These are phyloP conservation scores for Mycena metata DNA, from an alignment of 768 basidiomycete genomes.

Conservation along the genomic window DNA sequence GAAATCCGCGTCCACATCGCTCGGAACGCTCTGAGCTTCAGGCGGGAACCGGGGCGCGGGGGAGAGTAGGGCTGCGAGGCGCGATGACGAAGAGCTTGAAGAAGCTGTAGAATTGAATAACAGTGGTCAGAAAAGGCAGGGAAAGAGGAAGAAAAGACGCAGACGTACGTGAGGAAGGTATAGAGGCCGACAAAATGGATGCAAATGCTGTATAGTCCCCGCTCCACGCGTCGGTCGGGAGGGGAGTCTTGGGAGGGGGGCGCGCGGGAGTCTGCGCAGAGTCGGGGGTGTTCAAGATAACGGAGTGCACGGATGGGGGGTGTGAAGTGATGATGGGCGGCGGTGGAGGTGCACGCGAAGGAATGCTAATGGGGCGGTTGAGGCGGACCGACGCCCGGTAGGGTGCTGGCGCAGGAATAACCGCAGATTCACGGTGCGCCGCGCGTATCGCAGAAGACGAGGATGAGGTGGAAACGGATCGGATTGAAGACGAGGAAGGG, in stretches of 20 bases:
- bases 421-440: constrained; percentile 19
- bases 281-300: constrained; percentile 3
- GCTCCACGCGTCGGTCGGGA: constrained; percentile 31
- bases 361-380: constrained; percentile 7
- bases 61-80: constrained; percentile 29
- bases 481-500: not conserved
- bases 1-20: constrained; percentile 8
- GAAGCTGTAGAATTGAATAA: not conserved
- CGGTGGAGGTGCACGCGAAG: constrained; percentile 16
- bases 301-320: not conserved
- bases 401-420: not conserved
- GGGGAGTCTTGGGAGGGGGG: constrained; percentile 24
- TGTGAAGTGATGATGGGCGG: constrained; percentile 11
- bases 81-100: constrained; percentile 22
- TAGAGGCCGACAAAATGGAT: not conserved
- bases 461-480: not conserved
- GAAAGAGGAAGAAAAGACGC: not conserved
- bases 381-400: not conserved
- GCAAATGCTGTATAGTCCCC: constrained; percentile 17
- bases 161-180: constrained; percentile 5
- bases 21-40: constrained; percentile 19
- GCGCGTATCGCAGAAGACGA: not conserved
- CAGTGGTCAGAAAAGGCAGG: not conserved
- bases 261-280: not conserved
- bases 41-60: not conserved